Evolutionary conservation across 768 basidiomycete genomes (phyloP).

Genomic region (Amanita muscaria): DNA sequence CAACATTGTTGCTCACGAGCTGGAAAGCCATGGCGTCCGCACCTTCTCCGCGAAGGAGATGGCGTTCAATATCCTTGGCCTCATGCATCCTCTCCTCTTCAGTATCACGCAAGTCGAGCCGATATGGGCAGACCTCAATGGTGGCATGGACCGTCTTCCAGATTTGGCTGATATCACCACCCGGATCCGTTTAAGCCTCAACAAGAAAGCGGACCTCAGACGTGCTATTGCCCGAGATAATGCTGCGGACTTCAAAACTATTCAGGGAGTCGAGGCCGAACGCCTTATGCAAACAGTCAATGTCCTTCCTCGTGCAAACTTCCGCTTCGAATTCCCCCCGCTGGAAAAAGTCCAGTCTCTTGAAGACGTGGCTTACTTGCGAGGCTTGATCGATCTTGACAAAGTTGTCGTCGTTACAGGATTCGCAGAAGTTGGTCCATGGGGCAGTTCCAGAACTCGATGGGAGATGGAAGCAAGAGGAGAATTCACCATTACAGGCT

Average conservation of each 20-base stretch:
- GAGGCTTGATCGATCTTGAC: slow-evolving; percentile 87
- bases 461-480: slow-evolving; percentile 99
- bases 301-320: slow-evolving; percentile 95
- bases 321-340: slow-evolving; percentile 89
- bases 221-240: slow-evolving; percentile 92
- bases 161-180: slow-evolving; percentile 89
- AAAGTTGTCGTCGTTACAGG: slow-evolving; percentile 95
- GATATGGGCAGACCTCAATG: slow-evolving; percentile 98
- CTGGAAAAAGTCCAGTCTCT: slow-evolving; percentile 69
- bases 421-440: slow-evolving; percentile 95
- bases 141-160: slow-evolving; percentile 95
- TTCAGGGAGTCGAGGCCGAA: slow-evolving; percentile 88
- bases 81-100: slow-evolving; percentile 99
- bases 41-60: slow-evolving; percentile 99
- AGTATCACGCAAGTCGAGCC: slow-evolving; percentile 99
- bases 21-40: slow-evolving; percentile 88
- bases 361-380: slow-evolving; percentile 67
- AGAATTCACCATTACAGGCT: slow-evolving; percentile 95
- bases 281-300: slow-evolving; percentile 86
- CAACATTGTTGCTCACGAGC: slow-evolving; percentile 87
- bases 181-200: slow-evolving; percentile 74
- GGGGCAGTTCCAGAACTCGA: slow-evolving; percentile 95
- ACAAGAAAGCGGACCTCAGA: slow-evolving; percentile 85
- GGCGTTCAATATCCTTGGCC: slow-evolving; percentile 99
- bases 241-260: slow-evolving; percentile 88